These are phyloP conservation scores for Pseudogymnoascus sp. DNA, from an alignment of 2,329 filamentous ascomycete species.

Conservation along the genomic window DNA sequence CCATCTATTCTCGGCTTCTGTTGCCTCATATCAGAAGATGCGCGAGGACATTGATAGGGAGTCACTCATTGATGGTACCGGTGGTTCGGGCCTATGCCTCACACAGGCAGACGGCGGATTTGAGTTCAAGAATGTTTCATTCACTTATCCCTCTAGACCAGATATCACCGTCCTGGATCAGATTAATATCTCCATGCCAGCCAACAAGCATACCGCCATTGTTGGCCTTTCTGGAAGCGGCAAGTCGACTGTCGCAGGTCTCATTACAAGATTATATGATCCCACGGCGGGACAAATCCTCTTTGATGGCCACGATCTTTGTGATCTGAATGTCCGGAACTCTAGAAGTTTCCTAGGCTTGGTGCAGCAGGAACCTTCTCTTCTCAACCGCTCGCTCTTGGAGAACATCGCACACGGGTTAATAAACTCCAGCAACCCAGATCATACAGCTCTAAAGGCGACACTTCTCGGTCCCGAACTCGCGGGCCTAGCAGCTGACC, in stretches of 20 bases:
- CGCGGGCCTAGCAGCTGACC: slow-evolving; percentile 41
- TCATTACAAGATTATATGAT: slow-evolving; percentile 51
- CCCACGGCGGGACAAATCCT: slow-evolving; percentile 34
- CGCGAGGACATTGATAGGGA: slow-evolving; percentile 15
- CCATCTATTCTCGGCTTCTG: slow-evolving; percentile 50
- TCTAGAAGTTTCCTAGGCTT: slow-evolving; percentile 30
- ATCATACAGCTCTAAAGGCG: slow-evolving; percentile 16
- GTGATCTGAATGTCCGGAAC: slow-evolving; percentile 33
- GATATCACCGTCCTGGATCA: slow-evolving; percentile 34
- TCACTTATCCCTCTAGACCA: slow-evolving; percentile 34
- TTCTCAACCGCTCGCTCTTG: slow-evolving; percentile 35
- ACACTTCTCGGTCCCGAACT: slow-evolving; percentile 42
- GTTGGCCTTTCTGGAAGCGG: slow-evolving; percentile 52
- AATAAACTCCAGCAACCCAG: slow-evolving; percentile 25
- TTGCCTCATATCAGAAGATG: slow-evolving; percentile 50
- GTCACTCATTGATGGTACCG: slow-evolving; percentile 18
- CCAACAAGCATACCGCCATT: slow-evolving; percentile 44
- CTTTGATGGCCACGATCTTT: slow-evolving; percentile 31
- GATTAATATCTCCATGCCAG: slow-evolving; percentile 29
- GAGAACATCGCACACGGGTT: slow-evolving; percentile 44
- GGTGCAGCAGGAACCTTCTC: slow-evolving; percentile 21
- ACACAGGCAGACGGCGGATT: slow-evolving; percentile 25
- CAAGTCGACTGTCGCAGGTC: slow-evolving; percentile 47
- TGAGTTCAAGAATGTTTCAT: slow-evolving; percentile 30
- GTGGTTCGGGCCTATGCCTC: slow-evolving; percentile 11